Evolutionary conservation across 2,329 filamentous ascomycete species (phyloP).

Genomic region (Phialocephala subalpina): DNA sequence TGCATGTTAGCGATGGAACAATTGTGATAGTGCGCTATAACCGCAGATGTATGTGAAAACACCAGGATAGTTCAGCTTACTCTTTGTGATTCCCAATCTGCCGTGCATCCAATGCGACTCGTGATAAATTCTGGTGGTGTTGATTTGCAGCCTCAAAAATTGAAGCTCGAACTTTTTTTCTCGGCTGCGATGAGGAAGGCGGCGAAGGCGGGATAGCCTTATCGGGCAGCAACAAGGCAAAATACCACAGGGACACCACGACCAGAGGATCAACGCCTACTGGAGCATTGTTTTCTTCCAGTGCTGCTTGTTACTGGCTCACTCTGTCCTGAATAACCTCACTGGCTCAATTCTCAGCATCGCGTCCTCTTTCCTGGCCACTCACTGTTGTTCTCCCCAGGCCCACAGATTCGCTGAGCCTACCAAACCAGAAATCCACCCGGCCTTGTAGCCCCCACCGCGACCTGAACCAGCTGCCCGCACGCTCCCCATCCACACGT

Average conservation of each 20-base stretch:
- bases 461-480: neutral
- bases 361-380: no score
- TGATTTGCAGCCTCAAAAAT: neutral
- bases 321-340: no score
- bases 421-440: no score
- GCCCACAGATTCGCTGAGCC: no score
- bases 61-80: neutral
- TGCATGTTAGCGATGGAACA: neutral
- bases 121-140: conserved; percentile 2
- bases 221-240: conserved; percentile 16
- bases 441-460: neutral
- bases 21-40: neutral
- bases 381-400: no score
- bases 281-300: no score
- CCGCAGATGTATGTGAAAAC: neutral
- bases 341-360: no score
- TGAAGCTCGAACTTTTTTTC: conserved; percentile 29
- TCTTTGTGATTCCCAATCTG: neutral
- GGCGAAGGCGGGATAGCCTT: conserved; percentile 1
- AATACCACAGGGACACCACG: neutral
- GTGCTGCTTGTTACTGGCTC: neutral
- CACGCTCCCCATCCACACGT: conserved; percentile 3
- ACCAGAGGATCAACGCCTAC: neutral
- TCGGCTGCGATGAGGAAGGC: conserved; percentile 25
- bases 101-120: conserved; percentile 10